phyloP scores from a whole-genome alignment of 192 early-diverging fungal genomes.

The Umbelopsis sp. region DNA sequence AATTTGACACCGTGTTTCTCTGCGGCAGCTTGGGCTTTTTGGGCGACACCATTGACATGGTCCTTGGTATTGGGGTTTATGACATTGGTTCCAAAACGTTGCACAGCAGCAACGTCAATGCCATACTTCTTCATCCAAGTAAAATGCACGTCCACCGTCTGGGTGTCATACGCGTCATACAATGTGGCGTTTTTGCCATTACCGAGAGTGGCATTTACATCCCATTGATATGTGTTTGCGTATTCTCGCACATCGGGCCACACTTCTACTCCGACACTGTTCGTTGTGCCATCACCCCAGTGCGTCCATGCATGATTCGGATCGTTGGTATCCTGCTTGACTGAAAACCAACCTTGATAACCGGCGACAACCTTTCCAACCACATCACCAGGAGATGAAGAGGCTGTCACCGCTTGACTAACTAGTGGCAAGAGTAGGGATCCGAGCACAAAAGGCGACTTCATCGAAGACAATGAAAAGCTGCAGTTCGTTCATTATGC shows the following conservation, averaged over 20 bases:
- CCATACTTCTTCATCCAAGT: slow-evolving; percentile 20
- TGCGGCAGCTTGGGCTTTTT: slow-evolving; percentile 14
- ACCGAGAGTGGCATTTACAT: slow-evolving; percentile 17
- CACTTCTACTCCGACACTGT: slow-evolving; percentile 18
- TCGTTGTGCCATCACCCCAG: slow-evolving; percentile 18
- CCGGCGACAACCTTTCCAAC: slow-evolving; percentile 19
- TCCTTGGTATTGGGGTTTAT: slow-evolving; percentile 16
- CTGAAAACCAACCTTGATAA: slow-evolving; percentile 14
- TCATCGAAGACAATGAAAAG: slow-evolving; percentile 19
- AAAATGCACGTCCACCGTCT: slow-evolving; percentile 20
- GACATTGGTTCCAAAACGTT: slow-evolving; percentile 16
- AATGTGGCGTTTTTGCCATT: slow-evolving; percentile 21
- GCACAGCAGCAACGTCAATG: slow-evolving; percentile 21
- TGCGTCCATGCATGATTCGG: slow-evolving; percentile 19
- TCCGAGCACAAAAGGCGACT: slow-evolving; percentile 20
- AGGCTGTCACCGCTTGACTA: slow-evolving; percentile 19
- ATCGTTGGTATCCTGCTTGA: slow-evolving; percentile 19
- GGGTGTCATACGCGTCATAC: slow-evolving; percentile 14
- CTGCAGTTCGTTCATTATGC: slow-evolving; percentile 9
- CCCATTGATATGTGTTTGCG: slow-evolving; percentile 18
- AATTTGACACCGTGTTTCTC: slow-evolving; percentile 16
- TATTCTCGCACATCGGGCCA: slow-evolving; percentile 20
- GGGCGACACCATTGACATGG: slow-evolving; percentile 19
- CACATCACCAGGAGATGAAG: slow-evolving; percentile 18
- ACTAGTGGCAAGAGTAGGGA: slow-evolving; percentile 18